Evolutionary conservation across 371 early-diverging fungal species (phyloP).

Genomic region (Encephalitozoon hellem): DNA sequence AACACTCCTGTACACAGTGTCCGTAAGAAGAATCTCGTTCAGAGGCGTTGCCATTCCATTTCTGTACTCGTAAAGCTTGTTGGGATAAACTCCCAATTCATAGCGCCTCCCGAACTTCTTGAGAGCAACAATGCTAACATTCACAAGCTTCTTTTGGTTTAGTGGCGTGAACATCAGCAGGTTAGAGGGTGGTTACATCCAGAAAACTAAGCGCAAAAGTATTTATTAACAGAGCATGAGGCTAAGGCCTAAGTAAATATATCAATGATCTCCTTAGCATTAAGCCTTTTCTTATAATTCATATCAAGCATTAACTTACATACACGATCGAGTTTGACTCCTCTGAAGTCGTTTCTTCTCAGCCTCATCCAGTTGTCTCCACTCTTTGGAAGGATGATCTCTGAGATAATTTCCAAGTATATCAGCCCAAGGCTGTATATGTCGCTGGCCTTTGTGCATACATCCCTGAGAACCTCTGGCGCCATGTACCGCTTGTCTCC

Average conservation of each 20-base stretch:
- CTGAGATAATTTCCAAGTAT: slow-evolving; percentile 65
- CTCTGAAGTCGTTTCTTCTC: slow-evolving; percentile 30
- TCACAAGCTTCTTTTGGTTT: slow-evolving; percentile 55
- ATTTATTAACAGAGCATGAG: not conserved
- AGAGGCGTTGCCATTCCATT: slow-evolving; percentile 27
- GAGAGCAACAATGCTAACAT: slow-evolving; percentile 48
- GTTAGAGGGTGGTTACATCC: not conserved
- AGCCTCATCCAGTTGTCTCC: slow-evolving; percentile 7
- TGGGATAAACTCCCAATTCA: slow-evolving; percentile 56
- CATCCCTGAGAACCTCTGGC: slow-evolving; percentile 72
- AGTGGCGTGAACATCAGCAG: slow-evolving; percentile 48
- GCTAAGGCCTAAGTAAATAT: not conserved
- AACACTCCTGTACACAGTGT: slow-evolving; percentile 52
- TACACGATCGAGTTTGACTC: slow-evolving; percentile 17
- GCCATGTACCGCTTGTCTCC: slow-evolving; percentile 89
- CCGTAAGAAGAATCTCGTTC: slow-evolving; percentile 40
- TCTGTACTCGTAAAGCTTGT: slow-evolving; percentile 59
- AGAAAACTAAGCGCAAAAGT: not conserved
- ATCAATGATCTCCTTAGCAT: slow-evolving; percentile 10
- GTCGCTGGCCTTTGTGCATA: slow-evolving; percentile 71
- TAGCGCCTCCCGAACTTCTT: slow-evolving; percentile 49
- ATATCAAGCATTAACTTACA: slow-evolving; percentile 24
- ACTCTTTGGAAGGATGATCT: slow-evolving; percentile 21
- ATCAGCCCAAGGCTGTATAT: slow-evolving; percentile 79
- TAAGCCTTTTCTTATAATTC: slow-evolving; percentile 11